phyloP scores from a whole-genome alignment of 1,284 basidiomycete genomes.

The Leccinum griseonigrum region DNA sequence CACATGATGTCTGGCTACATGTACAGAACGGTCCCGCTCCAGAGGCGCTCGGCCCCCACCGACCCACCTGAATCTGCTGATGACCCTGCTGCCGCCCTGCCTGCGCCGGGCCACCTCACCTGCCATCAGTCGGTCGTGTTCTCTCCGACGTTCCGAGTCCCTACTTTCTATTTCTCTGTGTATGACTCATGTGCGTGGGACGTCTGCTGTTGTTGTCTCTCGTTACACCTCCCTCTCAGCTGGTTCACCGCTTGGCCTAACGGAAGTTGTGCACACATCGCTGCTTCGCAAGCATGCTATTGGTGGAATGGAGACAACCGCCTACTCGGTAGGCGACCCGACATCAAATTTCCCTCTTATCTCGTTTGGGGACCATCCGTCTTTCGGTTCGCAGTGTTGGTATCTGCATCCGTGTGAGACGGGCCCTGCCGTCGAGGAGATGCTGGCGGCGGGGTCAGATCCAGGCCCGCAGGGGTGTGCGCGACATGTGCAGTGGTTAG shows the following conservation, averaged over 20 bases:
- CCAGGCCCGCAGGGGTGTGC: constrained; percentile 23
- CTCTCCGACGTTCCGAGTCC: constrained; percentile 73
- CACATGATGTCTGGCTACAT: constrained; percentile 53
- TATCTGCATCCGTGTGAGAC: constrained; percentile 84
- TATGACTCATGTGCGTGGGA: constrained; percentile 59
- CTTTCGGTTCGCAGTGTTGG: constrained; percentile 69
- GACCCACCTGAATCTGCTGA: constrained; percentile 31
- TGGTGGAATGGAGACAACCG: constrained; percentile 42
- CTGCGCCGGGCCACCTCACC: constrained; percentile 31
- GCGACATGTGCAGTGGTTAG: constrained; percentile 50
- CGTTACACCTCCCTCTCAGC: constrained; percentile 41
- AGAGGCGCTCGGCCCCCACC: constrained; percentile 1
- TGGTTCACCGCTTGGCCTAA: constrained; percentile 59
- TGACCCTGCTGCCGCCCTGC: constrained; percentile 23
- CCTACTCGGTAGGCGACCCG: constrained; percentile 52
- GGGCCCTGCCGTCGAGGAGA: constrained; percentile 57
- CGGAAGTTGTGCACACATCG: constrained; percentile 52
- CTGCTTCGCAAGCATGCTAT: constrained; percentile 54
- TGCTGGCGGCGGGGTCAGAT: constrained; percentile 49
- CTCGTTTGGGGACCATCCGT: constrained; percentile 82
- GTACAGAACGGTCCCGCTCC: constrained; percentile 33
- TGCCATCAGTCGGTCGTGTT: constrained; percentile 66
- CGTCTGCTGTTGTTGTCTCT: constrained; percentile 1
- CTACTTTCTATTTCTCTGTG: constrained; percentile 75
- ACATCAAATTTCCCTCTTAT: constrained; percentile 65